Conservation (phyloP, 2,329 filamentous ascomycete genomes). For the Beauveria australis region DNA sequence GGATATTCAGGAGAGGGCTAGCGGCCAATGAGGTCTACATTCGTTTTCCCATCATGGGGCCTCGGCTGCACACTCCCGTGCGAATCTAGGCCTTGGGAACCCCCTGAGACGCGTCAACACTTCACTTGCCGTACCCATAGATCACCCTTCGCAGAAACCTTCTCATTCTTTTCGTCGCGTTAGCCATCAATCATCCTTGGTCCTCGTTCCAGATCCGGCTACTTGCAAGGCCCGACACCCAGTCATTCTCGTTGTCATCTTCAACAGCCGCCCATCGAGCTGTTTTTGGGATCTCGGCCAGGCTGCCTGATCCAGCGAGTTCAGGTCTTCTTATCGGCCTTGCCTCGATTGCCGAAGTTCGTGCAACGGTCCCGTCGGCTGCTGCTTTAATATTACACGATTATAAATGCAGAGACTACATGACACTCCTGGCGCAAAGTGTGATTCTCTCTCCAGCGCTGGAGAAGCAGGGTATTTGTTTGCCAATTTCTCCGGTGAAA, state of each 20-base stretch:
- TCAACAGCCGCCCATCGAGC: conserved; percentile 80
- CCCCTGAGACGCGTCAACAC: not conserved
- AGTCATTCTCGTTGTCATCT: not conserved
- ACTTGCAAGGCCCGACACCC: not conserved
- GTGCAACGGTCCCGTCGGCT: conserved; percentile 72
- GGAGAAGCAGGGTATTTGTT: conserved; percentile 69
- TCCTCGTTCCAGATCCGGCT: not conserved
- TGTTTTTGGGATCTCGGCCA: conserved; percentile 51
- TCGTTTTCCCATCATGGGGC: not conserved
- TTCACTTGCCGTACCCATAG: not conserved
- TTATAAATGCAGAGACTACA: conserved; percentile 86
- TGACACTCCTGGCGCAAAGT: conserved; percentile 74
- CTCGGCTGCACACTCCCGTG: not conserved
- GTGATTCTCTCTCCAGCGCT: conserved; percentile 44
- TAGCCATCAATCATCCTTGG: not conserved
- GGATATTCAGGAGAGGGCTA: not conserved
- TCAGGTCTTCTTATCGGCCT: not conserved
- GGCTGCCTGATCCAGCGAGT: too few species aligned
- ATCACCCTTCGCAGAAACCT: not conserved
- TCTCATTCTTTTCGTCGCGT: not conserved
- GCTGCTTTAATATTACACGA: conserved; percentile 78
- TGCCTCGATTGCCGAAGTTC: conserved; percentile 67
- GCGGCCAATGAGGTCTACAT: not conserved
- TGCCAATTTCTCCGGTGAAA: conserved; percentile 83
- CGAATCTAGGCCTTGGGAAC: not conserved